Percentiles rank a stretch among this genome's conserved stretches.
Conservation (phyloP, 768 basidiomycete genomes). For the Termitomyces sp. region DNA sequence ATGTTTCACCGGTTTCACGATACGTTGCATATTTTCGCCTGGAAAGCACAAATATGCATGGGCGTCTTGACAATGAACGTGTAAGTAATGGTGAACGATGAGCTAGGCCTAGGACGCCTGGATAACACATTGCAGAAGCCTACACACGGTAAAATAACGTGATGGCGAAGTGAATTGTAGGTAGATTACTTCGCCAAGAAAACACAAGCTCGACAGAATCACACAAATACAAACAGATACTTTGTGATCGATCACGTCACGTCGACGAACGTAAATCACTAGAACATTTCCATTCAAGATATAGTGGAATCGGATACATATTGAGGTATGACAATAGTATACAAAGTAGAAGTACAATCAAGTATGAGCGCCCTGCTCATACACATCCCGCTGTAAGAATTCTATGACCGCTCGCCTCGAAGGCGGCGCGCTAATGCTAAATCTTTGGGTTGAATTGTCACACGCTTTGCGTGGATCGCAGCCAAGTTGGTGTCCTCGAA, state of each 20-base stretch:
- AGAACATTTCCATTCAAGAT: neutral
- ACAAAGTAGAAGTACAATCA: constrained; percentile 2
- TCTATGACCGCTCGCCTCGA: constrained; percentile 29
- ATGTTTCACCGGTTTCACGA: constrained; percentile 27
- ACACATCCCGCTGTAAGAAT: neutral
- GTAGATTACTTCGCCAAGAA: neutral
- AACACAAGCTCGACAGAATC: neutral
- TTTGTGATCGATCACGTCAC: too few species aligned
- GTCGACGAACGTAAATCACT: neutral
- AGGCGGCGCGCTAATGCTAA: constrained; percentile 41
- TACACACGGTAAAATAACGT: neutral
- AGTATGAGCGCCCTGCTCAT: neutral
- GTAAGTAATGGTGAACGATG: constrained; percentile 6
- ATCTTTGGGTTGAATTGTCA: constrained; percentile 60
- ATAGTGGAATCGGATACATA: neutral
- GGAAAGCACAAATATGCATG: constrained; percentile 1
- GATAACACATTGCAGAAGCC: constrained; percentile 13
- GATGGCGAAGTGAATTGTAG: neutral
- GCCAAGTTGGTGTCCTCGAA: constrained; percentile 67
- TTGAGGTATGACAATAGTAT: neutral
- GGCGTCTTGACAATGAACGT: constrained; percentile 4
- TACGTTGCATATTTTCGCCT: constrained; percentile 42
- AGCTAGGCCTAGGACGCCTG: constrained; percentile 10
- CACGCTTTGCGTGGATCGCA: constrained; percentile 55
- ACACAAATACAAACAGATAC: constrained; percentile 13